Evolutionary conservation across 106 monocot genomes (phyloP), one percentile per base, ranked within the genome.

Genomic region (Hemerocallis citrina): DNA sequence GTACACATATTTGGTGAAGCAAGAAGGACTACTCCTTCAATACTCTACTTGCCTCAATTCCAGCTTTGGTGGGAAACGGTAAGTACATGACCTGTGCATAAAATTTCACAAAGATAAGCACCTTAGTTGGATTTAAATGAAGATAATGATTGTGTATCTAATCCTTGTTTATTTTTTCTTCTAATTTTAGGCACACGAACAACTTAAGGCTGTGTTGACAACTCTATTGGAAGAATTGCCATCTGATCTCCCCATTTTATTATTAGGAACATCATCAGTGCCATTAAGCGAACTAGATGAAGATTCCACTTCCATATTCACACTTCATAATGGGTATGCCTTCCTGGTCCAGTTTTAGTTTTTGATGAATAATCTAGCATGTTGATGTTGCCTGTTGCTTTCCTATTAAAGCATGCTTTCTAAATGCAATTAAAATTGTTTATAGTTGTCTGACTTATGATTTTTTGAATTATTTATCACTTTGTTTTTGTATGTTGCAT

Each of bases 21-120:
- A 52, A 92, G 92, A 65, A 84, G 88, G 72, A 80, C 84, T 6
- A 85, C 88, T 21, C 98, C 98, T 17, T 98, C 88, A 27, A 76
- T 98, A 48, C 72, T 98, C 17, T 98, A 85, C 77, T 66, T 98
- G 37, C 98, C 98, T 62, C 98, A 92, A 55, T 98, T 92, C 42
- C 98, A 98, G 67, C 77, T 98, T 42, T 98, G 98, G 98, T 98
- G 98, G 98, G 92, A 92, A 20, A 98, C 91, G 51, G 98, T 98
- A 69, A 74, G 88, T 82, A 50, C 25, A n/a, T 37, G 27, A 32
- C 10, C 8, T 38, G 24, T 6, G 29, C 16, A 28, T 52, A 1
- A 29, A 32, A n/a, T 45, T 46, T 28, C 12, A 17, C 72, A 29
- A 72, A 68, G 57, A 79, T 72, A 20, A 73, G 64, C 38, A 64